Percentiles rank a stretch among this genome's conserved stretches.
phyloP scores from a whole-genome alignment of 129 eudicot species.

The Artemisia tridentata region DNA sequence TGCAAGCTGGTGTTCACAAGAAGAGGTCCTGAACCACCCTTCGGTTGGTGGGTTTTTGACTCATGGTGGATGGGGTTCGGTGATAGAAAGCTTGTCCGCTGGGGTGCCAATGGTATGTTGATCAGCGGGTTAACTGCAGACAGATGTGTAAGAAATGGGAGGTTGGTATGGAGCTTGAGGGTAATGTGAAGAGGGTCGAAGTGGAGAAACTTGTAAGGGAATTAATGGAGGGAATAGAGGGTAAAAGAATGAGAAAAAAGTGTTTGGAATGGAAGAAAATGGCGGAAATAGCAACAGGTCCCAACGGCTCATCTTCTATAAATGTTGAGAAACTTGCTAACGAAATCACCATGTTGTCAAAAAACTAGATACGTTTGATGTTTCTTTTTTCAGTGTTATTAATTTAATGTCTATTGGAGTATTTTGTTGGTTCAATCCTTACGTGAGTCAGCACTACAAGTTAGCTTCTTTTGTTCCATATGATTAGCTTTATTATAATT shows the following conservation, averaged over 20 bases:
- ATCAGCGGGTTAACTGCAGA: not conserved
- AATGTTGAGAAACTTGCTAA: not conserved
- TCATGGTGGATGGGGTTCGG: slow-evolving; percentile 11
- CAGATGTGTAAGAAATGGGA: slow-evolving; percentile 12
- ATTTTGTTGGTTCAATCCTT: no score
- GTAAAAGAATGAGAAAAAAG: not conserved
- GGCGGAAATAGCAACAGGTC: not conserved
- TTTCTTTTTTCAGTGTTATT: no score
- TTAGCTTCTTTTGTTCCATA: no score
- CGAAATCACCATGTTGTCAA: not conserved
- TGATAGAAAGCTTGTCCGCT: slow-evolving; percentile 16
- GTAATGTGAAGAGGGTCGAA: not conserved
- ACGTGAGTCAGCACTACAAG: no score
- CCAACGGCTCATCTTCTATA: not conserved
- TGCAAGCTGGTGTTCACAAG: not conserved
- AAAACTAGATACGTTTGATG: not conserved
- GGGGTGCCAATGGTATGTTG: slow-evolving; percentile 7
- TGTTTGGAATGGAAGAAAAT: not conserved
- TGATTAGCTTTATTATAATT: no score
- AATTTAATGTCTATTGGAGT: no score
- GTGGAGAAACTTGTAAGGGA: slow-evolving; percentile 10
- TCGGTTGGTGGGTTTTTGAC: slow-evolving; percentile 17
- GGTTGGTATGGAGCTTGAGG: slow-evolving; percentile 9
- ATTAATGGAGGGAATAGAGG: not conserved
- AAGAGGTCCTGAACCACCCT: slow-evolving; percentile 8